Base-by-base conservation (phyloP, 2,329 filamentous ascomycete genomes). In the Fusarium albidum region DNA sequence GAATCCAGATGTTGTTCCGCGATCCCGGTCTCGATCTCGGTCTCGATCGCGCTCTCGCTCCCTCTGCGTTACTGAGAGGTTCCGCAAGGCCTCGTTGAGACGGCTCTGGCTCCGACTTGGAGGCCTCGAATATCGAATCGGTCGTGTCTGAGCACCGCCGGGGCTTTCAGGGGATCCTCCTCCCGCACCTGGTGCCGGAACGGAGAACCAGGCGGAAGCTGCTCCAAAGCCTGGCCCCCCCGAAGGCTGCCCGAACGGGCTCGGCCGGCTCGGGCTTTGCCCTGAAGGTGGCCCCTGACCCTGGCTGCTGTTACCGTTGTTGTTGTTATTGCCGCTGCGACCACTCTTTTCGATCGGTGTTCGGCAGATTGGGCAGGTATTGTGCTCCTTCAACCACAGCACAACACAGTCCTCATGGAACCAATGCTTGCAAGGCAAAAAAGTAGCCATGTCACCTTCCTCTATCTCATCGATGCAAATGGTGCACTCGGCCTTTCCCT, bases 401-500 rank as follows among this genome's bases (percentile, higher is more conserved):
- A 86, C 82, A 28, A 95, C 90, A 66, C 94, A 98, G 21, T 84
- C 79, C 52, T 88, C 87, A 68, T 97, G 94, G 71, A 96, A 98
- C 91, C 92, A 96, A 69, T 99, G 95, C 53, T 86, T 89, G 75
- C 95, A 99, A 0, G 92, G 92, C 43, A 99, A 75, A 38, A 88
- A 82, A 0, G 90, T 84, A 6, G 94, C 91, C 69, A 90, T 86
- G 26, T 90, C 86, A 10, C 86, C 89, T 29, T 90, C 69, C 21
- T 84, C 81, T 57, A 96, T 88, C 25, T 90, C 84, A 49, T 97
- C 92, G 78, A 98, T 96, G 74, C 95, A 99, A 52, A 99, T 96
- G 29, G 91, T 93, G 72, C 95, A 99, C 68, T 97, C 93, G 34
- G 86, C 88, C 52, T 89, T 90, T 7, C 82, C 83, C 47, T 86